Percentiles rank a stretch among this genome's conserved stretches.
Evolutionary conservation across 768 basidiomycete species (phyloP).

Genomic region (Hypsizygus marmoreus): DNA sequence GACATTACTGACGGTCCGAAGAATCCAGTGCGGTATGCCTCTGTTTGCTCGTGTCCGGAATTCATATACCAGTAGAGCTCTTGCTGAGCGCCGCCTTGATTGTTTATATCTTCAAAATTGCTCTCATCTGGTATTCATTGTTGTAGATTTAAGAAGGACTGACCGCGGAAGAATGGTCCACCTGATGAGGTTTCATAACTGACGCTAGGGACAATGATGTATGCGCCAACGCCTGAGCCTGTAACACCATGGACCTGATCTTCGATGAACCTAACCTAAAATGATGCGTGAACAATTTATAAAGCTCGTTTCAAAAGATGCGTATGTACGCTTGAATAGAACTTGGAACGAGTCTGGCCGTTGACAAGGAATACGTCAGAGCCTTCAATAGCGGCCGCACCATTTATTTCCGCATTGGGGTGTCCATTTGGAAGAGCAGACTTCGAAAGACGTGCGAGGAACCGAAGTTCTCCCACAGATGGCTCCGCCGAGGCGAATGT

Average conservation of each 20-base stretch:
- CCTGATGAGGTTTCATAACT: slow-evolving; percentile 50
- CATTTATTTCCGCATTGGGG: slow-evolving; percentile 39
- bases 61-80: slow-evolving; percentile 55
- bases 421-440: slow-evolving; percentile 41
- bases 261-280: slow-evolving; percentile 47
- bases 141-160: slow-evolving; percentile 1
- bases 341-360: slow-evolving; percentile 51
- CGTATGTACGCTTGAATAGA: slow-evolving; percentile 43
- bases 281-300: neutral
- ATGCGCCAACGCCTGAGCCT: slow-evolving; percentile 46
- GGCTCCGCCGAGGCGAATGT: slow-evolving; percentile 50
- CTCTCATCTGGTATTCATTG: neutral
- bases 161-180: slow-evolving; percentile 51
- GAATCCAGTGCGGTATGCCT: slow-evolving; percentile 46
- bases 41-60: slow-evolving; percentile 46
- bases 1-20: slow-evolving; percentile 42
- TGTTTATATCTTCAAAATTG: slow-evolving; percentile 40
- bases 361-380: slow-evolving; percentile 45
- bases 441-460: slow-evolving; percentile 48
- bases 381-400: slow-evolving; percentile 47
- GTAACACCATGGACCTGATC: slow-evolving; percentile 53
- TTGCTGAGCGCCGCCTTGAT: slow-evolving; percentile 47
- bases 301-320: neutral
- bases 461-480: slow-evolving; percentile 46
- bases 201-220: slow-evolving; percentile 45